A percentile compares a stretch with the other conserved stretches of the same genome.
Evolutionary conservation across 306 rosid species (phyloP).

Genomic region (Prosopis cineraria): DNA sequence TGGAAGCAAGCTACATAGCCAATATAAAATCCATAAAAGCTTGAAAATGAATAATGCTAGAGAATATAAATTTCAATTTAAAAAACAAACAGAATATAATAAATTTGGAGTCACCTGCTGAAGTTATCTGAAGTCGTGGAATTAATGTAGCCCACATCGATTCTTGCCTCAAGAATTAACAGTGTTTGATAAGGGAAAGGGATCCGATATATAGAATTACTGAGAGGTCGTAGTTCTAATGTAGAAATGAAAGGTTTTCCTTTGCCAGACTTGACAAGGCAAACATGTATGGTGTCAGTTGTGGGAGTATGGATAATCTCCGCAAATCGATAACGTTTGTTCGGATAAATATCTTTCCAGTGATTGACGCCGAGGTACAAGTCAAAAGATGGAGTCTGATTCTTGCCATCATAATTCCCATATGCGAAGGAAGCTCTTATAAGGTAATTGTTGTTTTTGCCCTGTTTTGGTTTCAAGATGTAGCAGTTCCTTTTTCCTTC

Average conservation of each 20-base stretch:
- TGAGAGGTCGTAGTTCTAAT: conserved; percentile 41
- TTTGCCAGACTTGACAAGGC: conserved; percentile 38
- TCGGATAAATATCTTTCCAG: conserved; percentile 43
- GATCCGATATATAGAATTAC: conserved; percentile 1
- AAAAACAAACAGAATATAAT: neutral
- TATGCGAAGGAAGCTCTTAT: conserved; percentile 44
- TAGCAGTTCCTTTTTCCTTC: conserved; percentile 44
- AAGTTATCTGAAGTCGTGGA: fast-evolving
- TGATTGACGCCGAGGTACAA: conserved; percentile 39
- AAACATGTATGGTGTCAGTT: conserved; percentile 31
- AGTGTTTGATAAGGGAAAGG: neutral
- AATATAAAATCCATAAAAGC: too few relatives aligned
- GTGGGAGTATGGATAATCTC: conserved; percentile 42
- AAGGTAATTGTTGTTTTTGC: conserved; percentile 36
- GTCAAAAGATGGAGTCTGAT: conserved; percentile 33
- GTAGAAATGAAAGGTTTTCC: conserved; percentile 44
- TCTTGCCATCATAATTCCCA: conserved; percentile 43
- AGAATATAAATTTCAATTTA: too few relatives aligned
- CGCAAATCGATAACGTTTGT: fast-evolving
- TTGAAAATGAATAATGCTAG: too few relatives aligned
- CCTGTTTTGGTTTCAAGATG: conserved; percentile 33
- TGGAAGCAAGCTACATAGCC: too few relatives aligned
- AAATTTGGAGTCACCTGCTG: neutral
- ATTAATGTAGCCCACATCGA: conserved; percentile 41
- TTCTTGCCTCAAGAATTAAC: neutral